phyloP scores from a whole-genome alignment of 176 grass and related monocot genomes.

The Zea luxurians region DNA sequence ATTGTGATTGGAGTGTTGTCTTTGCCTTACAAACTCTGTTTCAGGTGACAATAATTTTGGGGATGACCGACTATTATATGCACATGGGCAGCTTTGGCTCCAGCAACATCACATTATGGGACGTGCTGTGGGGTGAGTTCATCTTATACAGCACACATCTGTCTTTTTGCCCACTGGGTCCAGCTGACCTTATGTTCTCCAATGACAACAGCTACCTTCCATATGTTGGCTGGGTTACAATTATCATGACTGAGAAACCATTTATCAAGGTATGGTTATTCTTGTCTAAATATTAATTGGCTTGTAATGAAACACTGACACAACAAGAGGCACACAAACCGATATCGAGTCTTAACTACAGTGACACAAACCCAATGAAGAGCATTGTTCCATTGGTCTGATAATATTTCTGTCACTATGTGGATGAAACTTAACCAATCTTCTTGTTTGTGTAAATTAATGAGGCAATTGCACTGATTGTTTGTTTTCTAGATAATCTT shows the following conservation, averaged over 20 bases:
- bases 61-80: slow-evolving; percentile 74
- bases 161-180: background rate
- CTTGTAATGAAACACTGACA: background rate
- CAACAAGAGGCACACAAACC: background rate
- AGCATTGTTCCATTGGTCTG: background rate
- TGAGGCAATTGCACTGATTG: background rate
- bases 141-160: background rate
- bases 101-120: slow-evolving; percentile 85
- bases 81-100: slow-evolving; percentile 91
- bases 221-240: slow-evolving; percentile 79
- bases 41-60: slow-evolving; percentile 85
- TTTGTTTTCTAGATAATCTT: background rate
- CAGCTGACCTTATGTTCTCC: slow-evolving; percentile 9
- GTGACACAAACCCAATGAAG: background rate
- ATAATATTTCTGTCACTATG: slow-evolving; percentile 11
- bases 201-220: slow-evolving; percentile 60
- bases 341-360: background rate
- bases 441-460: background rate
- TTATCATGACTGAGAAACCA: slow-evolving; percentile 83
- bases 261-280: slow-evolving; percentile 64
- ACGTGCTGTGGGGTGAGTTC: slow-evolving; percentile 68
- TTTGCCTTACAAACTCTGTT: slow-evolving; percentile 7
- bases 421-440: background rate
- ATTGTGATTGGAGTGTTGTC: background rate
- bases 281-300: slow-evolving; percentile 5